These are phyloP conservation scores for Globisporangium irregulare DNA, from an alignment of 352 stramenopile species.

Conservation along the genomic window DNA sequence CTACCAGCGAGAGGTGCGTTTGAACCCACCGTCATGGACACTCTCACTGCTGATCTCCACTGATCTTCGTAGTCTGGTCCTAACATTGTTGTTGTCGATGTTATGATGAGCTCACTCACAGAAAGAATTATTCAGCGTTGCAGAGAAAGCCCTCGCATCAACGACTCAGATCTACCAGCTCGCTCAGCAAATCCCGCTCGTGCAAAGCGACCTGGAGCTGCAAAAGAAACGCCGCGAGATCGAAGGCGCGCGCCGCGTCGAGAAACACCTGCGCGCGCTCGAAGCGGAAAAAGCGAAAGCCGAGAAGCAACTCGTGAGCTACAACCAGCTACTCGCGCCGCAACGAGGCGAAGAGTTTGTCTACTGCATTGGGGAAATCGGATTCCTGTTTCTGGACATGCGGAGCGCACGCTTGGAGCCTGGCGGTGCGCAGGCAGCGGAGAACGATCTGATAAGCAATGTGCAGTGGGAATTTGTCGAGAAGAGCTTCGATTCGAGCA, in stretches of 20 bases:
- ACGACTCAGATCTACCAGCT: constrained; percentile 48
- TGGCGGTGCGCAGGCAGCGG: constrained; percentile 49
- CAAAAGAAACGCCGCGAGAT: constrained; percentile 71
- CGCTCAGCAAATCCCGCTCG: constrained; percentile 35
- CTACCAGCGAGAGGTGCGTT: constrained; percentile 28
- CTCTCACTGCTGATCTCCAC: not conserved
- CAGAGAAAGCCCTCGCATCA: constrained; percentile 47
- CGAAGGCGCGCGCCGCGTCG: constrained; percentile 50
- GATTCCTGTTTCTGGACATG: constrained; percentile 63
- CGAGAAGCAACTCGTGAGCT: constrained; percentile 57
- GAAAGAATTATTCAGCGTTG: constrained; percentile 28
- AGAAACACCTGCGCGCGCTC: constrained; percentile 51
- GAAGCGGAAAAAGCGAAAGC: constrained; percentile 48
- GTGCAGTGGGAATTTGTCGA: constrained; percentile 65
- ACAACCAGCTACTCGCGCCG: constrained; percentile 52
- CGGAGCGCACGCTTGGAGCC: constrained; percentile 48
- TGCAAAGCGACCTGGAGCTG: constrained; percentile 37
- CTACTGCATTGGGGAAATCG: constrained; percentile 38
- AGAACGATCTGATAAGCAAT: constrained; percentile 55
- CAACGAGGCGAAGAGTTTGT: constrained; percentile 65
- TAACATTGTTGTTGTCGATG: not conserved
- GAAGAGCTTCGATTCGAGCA: constrained; percentile 28
- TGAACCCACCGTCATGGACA: not conserved
- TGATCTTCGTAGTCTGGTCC: not conserved
- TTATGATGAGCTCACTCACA: not conserved